These are phyloP conservation scores for Fusarium metavorans DNA, from an alignment of 2,329 filamentous ascomycete species.

Conservation along the genomic window DNA sequence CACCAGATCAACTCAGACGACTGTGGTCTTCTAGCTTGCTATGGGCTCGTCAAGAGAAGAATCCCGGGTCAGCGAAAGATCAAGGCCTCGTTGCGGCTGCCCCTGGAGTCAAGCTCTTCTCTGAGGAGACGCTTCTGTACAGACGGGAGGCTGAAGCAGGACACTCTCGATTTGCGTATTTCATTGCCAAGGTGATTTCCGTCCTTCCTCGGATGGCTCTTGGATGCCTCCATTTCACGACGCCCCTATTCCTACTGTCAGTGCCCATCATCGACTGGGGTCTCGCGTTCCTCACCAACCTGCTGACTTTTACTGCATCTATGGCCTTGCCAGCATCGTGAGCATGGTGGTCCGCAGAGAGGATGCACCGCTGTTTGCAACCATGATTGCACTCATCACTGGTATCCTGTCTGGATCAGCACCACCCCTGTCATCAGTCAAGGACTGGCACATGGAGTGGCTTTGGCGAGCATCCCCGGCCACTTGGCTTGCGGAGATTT, in stretches of 20 bases:
- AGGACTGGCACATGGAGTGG: constrained; percentile 65
- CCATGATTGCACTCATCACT: constrained; percentile 65
- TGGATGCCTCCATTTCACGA: constrained; percentile 66
- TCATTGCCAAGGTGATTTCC: constrained; percentile 65
- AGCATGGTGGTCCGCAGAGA: constrained; percentile 67
- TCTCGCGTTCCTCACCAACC: constrained; percentile 61
- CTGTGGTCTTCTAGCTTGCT: constrained; percentile 46
- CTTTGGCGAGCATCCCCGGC: constrained; percentile 66
- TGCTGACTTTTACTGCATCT: constrained; percentile 69
- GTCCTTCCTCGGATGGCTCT: constrained; percentile 64
- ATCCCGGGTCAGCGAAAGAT: constrained; percentile 2
- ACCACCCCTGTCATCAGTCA: constrained; percentile 61
- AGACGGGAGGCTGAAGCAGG: constrained; percentile 67
- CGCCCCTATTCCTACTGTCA: constrained; percentile 61
- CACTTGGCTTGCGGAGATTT: constrained; percentile 68
- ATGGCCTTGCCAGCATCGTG: constrained; percentile 64
- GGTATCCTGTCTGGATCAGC: constrained; percentile 66
- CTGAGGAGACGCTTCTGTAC: constrained; percentile 56
- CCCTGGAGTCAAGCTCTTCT: constrained; percentile 68
- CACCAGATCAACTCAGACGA: neutral
- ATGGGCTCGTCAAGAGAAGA: constrained; percentile 41
- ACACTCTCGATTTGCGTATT: constrained; percentile 68
- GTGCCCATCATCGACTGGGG: constrained; percentile 63
- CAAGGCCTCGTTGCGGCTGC: constrained; percentile 61
- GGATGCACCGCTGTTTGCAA: constrained; percentile 67